Evolutionary conservation across 768 basidiomycete genomes (phyloP).

Genomic region (Mrakia hoshinonis): DNA sequence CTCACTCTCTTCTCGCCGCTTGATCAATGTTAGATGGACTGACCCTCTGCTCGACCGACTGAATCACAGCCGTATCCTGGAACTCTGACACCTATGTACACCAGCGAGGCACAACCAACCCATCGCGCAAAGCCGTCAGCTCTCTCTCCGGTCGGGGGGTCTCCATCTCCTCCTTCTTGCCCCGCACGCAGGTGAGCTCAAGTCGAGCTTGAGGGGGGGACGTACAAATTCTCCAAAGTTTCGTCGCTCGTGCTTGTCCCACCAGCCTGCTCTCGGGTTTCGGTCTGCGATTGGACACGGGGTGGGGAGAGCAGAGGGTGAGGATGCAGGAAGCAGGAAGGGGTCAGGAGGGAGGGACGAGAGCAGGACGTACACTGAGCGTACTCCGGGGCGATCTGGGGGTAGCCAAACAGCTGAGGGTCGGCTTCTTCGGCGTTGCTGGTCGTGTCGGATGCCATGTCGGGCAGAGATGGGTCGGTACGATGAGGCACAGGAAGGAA

Average conservation of each 20-base stretch:
- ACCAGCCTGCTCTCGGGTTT: slow-evolving; percentile 19
- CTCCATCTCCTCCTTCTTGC: no score
- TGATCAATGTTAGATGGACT: no score
- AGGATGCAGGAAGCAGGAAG: neutral
- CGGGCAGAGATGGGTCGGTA: neutral
- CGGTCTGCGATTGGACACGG: slow-evolving; percentile 3
- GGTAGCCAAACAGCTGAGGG: slow-evolving; percentile 29
- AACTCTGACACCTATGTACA: neutral
- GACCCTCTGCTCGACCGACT: neutral
- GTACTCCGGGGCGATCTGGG: slow-evolving; percentile 21
- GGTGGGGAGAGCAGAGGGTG: no score
- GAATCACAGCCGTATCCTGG: neutral
- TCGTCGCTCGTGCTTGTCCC: slow-evolving; percentile 17
- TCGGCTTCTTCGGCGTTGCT: neutral
- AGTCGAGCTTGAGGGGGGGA: neutral
- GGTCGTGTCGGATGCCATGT: neutral
- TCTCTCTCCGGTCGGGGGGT: neutral
- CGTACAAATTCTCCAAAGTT: slow-evolving; percentile 27
- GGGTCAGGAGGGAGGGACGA: neutral
- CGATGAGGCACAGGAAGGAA: neutral
- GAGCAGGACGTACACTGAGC: slow-evolving; percentile 12
- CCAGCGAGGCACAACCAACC: neutral
- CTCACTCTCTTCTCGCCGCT: neutral
- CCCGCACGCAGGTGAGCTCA: no score
- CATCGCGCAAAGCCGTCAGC: no score